Evolutionary conservation across 441 rosid genomes (phyloP).

Genomic region (Syzygium malaccense): DNA sequence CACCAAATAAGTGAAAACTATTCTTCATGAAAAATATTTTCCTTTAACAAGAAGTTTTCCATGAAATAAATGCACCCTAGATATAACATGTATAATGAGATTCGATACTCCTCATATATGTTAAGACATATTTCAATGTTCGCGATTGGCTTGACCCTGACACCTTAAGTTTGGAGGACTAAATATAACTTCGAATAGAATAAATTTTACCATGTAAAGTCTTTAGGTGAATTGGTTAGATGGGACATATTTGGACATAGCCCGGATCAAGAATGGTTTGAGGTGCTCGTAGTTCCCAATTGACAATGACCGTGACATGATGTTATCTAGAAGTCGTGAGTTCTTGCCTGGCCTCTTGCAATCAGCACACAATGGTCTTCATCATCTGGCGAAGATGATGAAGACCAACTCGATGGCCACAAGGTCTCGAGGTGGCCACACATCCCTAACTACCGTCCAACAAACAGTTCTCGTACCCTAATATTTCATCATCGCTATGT

Average conservation of each 20-base stretch:
- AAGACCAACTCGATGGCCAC: neutral
- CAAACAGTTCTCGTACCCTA: neutral
- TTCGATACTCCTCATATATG: neutral
- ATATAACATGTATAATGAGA: neutral
- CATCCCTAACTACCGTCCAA: neutral
- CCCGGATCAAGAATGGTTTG: neutral
- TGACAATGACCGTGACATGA: neutral
- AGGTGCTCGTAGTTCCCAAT: neutral
- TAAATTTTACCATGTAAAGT: neutral
- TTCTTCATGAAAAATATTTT: neutral
- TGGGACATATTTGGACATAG: neutral
- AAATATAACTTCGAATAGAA: neutral
- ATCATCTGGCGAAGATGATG: neutral
- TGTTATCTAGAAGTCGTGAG: neutral
- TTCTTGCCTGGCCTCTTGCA: neutral
- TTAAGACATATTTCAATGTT: neutral
- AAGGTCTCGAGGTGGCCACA: neutral
- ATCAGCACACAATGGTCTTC: neutral
- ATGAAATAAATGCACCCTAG: neutral
- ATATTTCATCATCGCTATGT: neutral
- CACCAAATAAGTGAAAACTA: neutral
- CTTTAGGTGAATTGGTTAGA: neutral
- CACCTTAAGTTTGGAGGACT: neutral
- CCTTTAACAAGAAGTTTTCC: neutral
- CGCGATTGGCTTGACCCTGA: neutral